These are phyloP conservation scores for Boletus vinaceobasis DNA, from an alignment of 768 basidiomycete species.

Conservation along the genomic window DNA sequence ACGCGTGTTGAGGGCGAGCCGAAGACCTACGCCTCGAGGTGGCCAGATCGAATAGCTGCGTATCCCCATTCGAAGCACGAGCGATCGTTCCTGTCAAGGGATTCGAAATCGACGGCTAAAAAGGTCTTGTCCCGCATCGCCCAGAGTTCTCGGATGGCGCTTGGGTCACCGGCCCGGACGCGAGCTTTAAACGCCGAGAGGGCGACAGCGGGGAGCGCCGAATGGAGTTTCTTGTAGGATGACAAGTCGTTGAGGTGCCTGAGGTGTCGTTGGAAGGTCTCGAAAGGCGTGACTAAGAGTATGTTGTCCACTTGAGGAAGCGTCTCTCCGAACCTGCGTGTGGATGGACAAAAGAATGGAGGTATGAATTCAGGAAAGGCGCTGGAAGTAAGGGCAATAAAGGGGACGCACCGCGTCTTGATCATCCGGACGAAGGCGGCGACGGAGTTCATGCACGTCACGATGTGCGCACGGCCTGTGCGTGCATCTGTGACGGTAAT, in stretches of 20 bases:
- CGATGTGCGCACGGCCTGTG: slow-evolving; percentile 75
- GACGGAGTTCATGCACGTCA: slow-evolving; percentile 69
- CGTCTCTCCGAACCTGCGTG: slow-evolving; percentile 63
- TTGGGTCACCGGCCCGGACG: slow-evolving; percentile 63
- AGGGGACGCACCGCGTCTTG: slow-evolving; percentile 56
- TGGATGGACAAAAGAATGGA: not conserved
- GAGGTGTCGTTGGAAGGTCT: slow-evolving; percentile 62
- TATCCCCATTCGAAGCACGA: slow-evolving; percentile 80
- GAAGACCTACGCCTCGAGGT: slow-evolving; percentile 60
- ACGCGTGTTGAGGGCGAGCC: not conserved
- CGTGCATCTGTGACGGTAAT: slow-evolving; percentile 71
- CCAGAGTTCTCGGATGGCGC: slow-evolving; percentile 66
- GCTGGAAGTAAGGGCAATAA: not conserved
- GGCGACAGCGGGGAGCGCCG: slow-evolving; percentile 66
- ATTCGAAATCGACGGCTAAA: slow-evolving; percentile 71
- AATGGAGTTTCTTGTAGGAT: slow-evolving; percentile 65
- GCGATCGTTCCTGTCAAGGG: slow-evolving; percentile 67
- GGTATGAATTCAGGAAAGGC: not conserved
- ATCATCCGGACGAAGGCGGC: slow-evolving; percentile 82
- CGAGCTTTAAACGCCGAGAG: slow-evolving; percentile 64
- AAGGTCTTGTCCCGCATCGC: slow-evolving; percentile 67
- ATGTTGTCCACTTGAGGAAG: slow-evolving; percentile 72
- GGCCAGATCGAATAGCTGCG: slow-evolving; percentile 70
- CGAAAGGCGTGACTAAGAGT: slow-evolving; percentile 64
- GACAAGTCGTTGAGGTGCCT: slow-evolving; percentile 66